Base-by-base conservation (phyloP, 768 basidiomycete genomes). In the Mycena amicta region DNA sequence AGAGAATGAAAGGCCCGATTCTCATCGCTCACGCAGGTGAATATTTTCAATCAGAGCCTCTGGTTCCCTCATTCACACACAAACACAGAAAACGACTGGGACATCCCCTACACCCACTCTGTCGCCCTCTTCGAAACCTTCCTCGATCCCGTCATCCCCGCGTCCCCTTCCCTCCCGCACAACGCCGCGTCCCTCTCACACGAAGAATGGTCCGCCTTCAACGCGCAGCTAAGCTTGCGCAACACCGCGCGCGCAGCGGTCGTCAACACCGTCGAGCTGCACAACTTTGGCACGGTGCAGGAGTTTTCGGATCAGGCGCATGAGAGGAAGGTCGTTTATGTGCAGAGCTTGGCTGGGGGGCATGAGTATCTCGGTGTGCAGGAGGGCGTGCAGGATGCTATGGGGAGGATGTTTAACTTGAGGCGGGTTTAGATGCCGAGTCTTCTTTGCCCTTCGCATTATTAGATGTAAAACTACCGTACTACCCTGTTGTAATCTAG, bases 321-420 rank as follows among this genome's bases (percentile, higher is more conserved):
- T 20, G 76, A 71, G 52, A 70, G 80, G 46, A 82, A 79, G 55
- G 78, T 90, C 3, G 76, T 80, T 16, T 81, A 85, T 16, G 74
- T 90, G 37, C 85, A 86, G 73, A 84, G 85, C 2, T 66, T 78
- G 51, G 83, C 76, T 55, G 91, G 91, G 13, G 81, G 79, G 0
- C 90, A 93, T 62, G 80, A 85, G 56, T 75, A 77, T 53, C 62
- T 92, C 18, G 87, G 84, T 13, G 68, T 82, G 3, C 81, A 88
- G 60, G 90, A 92, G 62, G 90, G 90, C 1, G 79, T 92, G 28
- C 86, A 90, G 59, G 90, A 91, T 68, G 75, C 83, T 37, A 83
- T 87, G 49, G 73, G 78, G 27, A 71, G 61, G 45, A 67, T 64
- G 3, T 80, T 80, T 67, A 49, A 75, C 41, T 56, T 59, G 22